A percentile compares a stretch with the other conserved stretches of the same genome.
phyloP scores from a whole-genome alignment of 1,284 basidiomycete genomes.

The Leccinum pallidistipes region DNA sequence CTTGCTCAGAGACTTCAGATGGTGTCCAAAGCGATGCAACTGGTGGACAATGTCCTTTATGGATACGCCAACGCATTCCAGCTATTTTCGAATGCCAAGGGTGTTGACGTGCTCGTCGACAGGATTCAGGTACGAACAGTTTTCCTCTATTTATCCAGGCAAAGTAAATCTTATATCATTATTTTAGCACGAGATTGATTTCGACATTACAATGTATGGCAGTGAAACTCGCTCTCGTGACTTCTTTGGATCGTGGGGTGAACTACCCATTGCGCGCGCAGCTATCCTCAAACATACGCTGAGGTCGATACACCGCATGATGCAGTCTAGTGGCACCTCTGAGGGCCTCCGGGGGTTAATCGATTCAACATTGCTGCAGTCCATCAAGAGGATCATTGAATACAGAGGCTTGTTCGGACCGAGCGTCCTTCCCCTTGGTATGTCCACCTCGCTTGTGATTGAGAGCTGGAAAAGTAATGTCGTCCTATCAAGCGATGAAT shows the following conservation, averaged over 20 bases:
- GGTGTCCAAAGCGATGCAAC: constrained; percentile 86
- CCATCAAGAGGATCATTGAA: constrained; percentile 88
- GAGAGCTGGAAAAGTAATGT: constrained; percentile 7
- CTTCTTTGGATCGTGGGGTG: constrained; percentile 57
- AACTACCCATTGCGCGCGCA: constrained; percentile 62
- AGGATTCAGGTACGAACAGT: constrained; percentile 71
- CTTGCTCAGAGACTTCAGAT: constrained; percentile 66
- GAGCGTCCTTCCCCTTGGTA: constrained; percentile 82
- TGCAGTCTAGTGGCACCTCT: constrained; percentile 91
- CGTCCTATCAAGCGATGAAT: constrained; percentile 73
- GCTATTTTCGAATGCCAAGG: constrained; percentile 83
- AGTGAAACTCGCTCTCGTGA: constrained; percentile 46
- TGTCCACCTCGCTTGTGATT: constrained; percentile 1
- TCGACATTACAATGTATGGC: constrained; percentile 60
- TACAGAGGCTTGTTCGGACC: constrained; percentile 84
- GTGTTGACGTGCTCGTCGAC: constrained; percentile 84
- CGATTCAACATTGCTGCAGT: constrained; percentile 85
- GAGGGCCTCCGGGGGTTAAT: constrained; percentile 95
- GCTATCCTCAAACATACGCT: constrained; percentile 89
- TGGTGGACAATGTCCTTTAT: constrained; percentile 93
- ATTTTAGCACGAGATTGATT: constrained; percentile 67
- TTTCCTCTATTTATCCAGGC: background rate
- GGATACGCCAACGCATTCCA: constrained; percentile 87
- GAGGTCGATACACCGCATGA: constrained; percentile 93
- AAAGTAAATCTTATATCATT: constrained; percentile 8